phyloP scores from a whole-genome alignment of 2,329 filamentous ascomycete species.

The Exserohilum turcica region DNA sequence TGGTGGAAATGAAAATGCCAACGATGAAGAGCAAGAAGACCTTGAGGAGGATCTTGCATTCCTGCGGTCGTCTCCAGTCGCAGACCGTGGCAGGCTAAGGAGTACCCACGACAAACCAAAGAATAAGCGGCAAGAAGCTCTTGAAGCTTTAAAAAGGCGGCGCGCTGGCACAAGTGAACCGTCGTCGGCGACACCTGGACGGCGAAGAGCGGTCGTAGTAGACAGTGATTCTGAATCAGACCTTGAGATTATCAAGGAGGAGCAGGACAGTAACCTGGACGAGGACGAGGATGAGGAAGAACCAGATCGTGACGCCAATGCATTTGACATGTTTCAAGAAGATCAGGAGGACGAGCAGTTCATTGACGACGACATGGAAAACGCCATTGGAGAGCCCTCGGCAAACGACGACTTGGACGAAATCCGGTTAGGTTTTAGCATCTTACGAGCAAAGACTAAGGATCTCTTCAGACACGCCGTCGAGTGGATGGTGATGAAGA shows the following conservation, averaged over 20 bases:
- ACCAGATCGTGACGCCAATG: slow-evolving; percentile 33
- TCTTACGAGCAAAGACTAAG: slow-evolving; percentile 69
- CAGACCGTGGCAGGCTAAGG: slow-evolving; percentile 31
- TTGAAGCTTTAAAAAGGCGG: slow-evolving; percentile 52
- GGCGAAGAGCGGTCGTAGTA: slow-evolving; percentile 28
- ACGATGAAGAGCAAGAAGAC: slow-evolving; percentile 43
- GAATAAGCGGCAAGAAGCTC: slow-evolving; percentile 49
- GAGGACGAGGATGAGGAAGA: slow-evolving; percentile 32
- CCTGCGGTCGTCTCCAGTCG: slow-evolving; percentile 43
- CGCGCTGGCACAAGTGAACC: slow-evolving; percentile 42
- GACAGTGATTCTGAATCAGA: slow-evolving; percentile 36
- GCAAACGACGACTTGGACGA: slow-evolving; percentile 53
- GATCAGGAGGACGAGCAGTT: slow-evolving; percentile 67
- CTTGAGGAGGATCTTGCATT: slow-evolving; percentile 55
- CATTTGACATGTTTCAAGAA: slow-evolving; percentile 55
- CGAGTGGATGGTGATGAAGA: slow-evolving; percentile 82
- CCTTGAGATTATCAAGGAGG: slow-evolving; percentile 43
- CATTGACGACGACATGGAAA: slow-evolving; percentile 65
- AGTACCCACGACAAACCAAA: slow-evolving; percentile 34
- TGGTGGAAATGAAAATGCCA: slow-evolving; percentile 2
- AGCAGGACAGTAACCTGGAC: slow-evolving; percentile 31
- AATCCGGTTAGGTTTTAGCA: slow-evolving; percentile 73
- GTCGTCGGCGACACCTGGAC: slow-evolving; percentile 29
- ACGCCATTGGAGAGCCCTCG: slow-evolving; percentile 54
- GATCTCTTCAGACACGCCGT: slow-evolving; percentile 75